Evolutionary conservation across 2,329 filamentous ascomycete genomes (phyloP).

Genomic region (Xylaria digitata): DNA sequence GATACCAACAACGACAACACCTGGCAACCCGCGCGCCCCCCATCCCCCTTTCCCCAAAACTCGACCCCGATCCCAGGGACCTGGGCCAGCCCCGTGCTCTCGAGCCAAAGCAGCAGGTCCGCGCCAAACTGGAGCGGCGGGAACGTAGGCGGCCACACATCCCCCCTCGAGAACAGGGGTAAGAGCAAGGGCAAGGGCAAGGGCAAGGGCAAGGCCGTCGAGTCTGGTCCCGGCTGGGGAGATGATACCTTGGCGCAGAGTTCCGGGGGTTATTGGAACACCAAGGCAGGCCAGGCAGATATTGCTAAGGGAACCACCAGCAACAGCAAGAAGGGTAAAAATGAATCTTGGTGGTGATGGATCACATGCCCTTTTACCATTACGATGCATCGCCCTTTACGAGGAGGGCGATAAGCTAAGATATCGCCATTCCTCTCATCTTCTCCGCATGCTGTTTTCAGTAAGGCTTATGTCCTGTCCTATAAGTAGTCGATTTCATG

Average conservation of each 20-base stretch:
- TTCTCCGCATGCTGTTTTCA: no score
- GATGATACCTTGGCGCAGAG: constrained; percentile 42
- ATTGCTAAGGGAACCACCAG: constrained; percentile 8
- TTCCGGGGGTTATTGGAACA: constrained; percentile 45
- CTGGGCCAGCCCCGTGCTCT: constrained; percentile 33
- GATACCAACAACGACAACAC: constrained; percentile 5
- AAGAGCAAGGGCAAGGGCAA: no score
- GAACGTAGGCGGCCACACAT: constrained; percentile 24
- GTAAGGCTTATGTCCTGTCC: no score
- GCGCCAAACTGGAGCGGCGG: constrained; percentile 29
- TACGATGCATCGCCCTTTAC: background rate
- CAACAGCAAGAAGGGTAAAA: background rate
- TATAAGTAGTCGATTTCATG: no score
- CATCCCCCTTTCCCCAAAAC: background rate
- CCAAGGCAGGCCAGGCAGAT: constrained; percentile 27
- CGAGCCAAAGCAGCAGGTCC: constrained; percentile 20
- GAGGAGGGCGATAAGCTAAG: no score
- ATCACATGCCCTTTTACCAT: no score
- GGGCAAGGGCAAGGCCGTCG: constrained; percentile 31
- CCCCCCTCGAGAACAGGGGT: background rate
- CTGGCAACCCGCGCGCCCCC: constrained; percentile 1
- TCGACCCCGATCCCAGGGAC: constrained; percentile 31
- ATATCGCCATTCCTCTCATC: no score
- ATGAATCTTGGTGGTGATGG: constrained; percentile 34
- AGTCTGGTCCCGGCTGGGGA: constrained; percentile 33